Conservation (phyloP, 1,284 basidiomycete genomes). For the Naganishia sp. region DNA sequence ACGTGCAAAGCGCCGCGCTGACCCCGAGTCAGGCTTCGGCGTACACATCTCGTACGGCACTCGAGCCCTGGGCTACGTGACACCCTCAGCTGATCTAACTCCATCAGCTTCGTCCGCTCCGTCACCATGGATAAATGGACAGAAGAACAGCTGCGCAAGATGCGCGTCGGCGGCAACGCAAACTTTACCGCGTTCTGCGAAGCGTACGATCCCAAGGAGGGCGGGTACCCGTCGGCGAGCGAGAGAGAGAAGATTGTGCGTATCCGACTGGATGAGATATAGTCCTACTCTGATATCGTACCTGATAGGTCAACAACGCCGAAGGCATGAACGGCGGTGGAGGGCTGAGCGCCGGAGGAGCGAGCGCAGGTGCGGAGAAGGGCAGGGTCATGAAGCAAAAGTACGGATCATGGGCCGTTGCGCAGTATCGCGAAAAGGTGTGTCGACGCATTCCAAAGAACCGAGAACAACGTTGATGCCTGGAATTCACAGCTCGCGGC, state of each 20-base stretch:
- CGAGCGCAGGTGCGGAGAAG: constrained; percentile 17
- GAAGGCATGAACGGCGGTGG: constrained; percentile 22
- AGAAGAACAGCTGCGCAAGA: constrained; percentile 80
- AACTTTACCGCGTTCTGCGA: constrained; percentile 76
- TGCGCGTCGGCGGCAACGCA: constrained; percentile 86
- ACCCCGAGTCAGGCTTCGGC: constrained; percentile 57
- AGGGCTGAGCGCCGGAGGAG: constrained; percentile 12
- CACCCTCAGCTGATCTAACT: constrained; percentile 6
- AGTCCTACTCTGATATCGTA: too few species aligned
- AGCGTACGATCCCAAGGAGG: constrained; percentile 59
- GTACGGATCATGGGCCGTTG: constrained; percentile 88
- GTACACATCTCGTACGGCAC: constrained; percentile 61
- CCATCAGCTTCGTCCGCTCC: constrained; percentile 77
- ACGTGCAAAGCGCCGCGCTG: neutral
- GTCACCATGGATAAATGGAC: constrained; percentile 97
- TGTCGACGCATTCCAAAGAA: constrained; percentile 13
- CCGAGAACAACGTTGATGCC: neutral
- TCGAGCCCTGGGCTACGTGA: constrained; percentile 3
- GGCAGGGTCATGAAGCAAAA: constrained; percentile 63
- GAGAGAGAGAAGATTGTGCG: constrained; percentile 4
- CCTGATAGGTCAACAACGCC: constrained; percentile 7
- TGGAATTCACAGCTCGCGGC: constrained; percentile 43
- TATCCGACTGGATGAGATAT: too few species aligned
- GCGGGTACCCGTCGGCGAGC: constrained; percentile 41
- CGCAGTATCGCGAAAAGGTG: constrained; percentile 89